Conservation (phyloP, 371 early-diverging fungal genomes). For the Massospora cicadina region DNA sequence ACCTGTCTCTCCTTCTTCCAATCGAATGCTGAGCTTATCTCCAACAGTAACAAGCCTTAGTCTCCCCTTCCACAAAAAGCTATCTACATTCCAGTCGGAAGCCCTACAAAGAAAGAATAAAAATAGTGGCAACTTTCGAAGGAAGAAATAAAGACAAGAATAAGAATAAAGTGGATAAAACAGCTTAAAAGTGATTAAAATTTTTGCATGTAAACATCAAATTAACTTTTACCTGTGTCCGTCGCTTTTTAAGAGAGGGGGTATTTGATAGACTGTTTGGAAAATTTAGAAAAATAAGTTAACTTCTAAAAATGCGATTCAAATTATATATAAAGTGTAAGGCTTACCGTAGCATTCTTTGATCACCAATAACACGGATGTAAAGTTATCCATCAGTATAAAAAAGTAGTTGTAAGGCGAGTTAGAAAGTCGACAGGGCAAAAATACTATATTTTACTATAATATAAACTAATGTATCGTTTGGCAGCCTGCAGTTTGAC, state of each 20-base stretch:
- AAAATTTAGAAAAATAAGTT: background rate
- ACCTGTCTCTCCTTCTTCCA: slow-evolving; percentile 56
- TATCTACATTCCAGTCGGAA: slow-evolving; percentile 63
- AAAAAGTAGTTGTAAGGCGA: too few species aligned
- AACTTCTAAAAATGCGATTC: background rate
- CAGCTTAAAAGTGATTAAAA: background rate
- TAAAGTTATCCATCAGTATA: slow-evolving; percentile 31
- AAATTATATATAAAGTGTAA: background rate
- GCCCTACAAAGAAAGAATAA: slow-evolving; percentile 29
- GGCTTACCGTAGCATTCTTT: slow-evolving; percentile 62
- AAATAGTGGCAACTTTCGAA: too few species aligned
- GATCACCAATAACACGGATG: slow-evolving; percentile 61
- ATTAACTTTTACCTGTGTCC: slow-evolving; percentile 37
- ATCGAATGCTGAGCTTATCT: slow-evolving; percentile 46
- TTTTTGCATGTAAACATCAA: background rate
- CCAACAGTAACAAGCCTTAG: slow-evolving; percentile 52
- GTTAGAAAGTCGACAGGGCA: too few species aligned
- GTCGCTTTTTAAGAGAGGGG: slow-evolving; percentile 50
- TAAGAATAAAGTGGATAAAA: background rate
- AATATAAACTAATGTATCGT: too few species aligned
- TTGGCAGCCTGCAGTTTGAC: too few species aligned
- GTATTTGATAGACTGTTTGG: slow-evolving; percentile 49
- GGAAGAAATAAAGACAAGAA: too few species aligned
- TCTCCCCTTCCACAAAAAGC: slow-evolving; percentile 70
- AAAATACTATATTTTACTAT: too few species aligned